Conservation (phyloP, 176 grass and related monocot species). For the Lolium perenne region DNA sequence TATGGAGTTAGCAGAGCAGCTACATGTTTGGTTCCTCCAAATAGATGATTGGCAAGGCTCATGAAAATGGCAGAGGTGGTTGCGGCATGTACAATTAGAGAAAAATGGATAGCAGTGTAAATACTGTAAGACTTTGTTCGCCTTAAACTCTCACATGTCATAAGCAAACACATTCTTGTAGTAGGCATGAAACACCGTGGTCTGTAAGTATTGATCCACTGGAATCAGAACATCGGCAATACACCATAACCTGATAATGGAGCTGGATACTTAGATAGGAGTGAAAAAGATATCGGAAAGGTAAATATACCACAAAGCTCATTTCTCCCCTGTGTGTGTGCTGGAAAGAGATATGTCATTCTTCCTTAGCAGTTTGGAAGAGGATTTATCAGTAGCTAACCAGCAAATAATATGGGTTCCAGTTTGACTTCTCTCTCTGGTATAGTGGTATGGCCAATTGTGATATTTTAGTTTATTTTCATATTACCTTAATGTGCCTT, state of each 20-base stretch:
- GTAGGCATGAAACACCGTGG: background rate
- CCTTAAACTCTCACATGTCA: background rate
- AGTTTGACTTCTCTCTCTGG: slow-evolving; percentile 15
- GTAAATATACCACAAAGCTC: background rate
- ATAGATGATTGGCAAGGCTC: background rate
- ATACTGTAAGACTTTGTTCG: background rate
- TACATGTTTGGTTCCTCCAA: background rate
- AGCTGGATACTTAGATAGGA: background rate
- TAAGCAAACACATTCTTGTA: background rate
- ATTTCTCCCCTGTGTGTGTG: background rate
- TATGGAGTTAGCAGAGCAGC: background rate
- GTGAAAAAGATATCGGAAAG: background rate
- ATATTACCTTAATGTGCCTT: background rate
- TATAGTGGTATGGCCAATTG: background rate
- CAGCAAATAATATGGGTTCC: background rate
- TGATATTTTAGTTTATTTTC: slow-evolving; percentile 9
- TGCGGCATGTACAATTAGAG: background rate
- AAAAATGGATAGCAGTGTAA: background rate
- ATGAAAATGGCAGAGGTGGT: background rate
- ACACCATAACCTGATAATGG: background rate
- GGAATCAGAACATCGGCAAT: background rate
- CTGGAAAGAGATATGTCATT: background rate
- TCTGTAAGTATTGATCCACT: slow-evolving; percentile 15
- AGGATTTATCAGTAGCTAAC: background rate
- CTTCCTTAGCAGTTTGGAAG: background rate